Base-by-base conservation (phyloP, 1,284 basidiomycete genomes). In the Boletus holoroseus region DNA sequence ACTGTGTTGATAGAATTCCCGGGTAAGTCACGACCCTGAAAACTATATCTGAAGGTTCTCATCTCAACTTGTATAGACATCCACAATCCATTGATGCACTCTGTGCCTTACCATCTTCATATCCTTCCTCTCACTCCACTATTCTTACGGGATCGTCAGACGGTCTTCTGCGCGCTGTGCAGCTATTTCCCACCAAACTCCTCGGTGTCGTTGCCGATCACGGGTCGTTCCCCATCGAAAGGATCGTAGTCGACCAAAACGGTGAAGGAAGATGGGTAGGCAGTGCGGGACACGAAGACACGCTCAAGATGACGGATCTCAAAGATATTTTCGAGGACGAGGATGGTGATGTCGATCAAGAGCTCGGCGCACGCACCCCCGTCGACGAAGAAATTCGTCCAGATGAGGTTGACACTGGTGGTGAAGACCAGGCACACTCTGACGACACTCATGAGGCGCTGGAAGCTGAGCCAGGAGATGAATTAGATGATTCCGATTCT, bases 91-190 rank as follows among this genome's bases (percentile, higher is more conserved):
- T 94, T 40, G 92, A 94, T 62, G 83, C 91, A 3, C 75, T 94
- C 16, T 90, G 88, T 57, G 68, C 79, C 40, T 68, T 96, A 11
- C 86, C 89, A 3, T 70, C 77, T 11, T 76, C 77, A n/a, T 77
- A 82, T 56, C 75, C 83, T 13, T 78, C 86, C 55, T 74, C 82
- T 11, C 70, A 80, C 22, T 82, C 81, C 48, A 91, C 89, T 1
- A 79, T 97, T 49, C 79, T 95, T 2, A 94, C 94, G 0, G 94
- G 94, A 3, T 94, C 91, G 0, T 93, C 92, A 4, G 94, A 98
- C 66, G 94, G 94, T 0, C 78, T 94, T 60, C 76, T 98, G 32
- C 82, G 94, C 40, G 91, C 91, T 27, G 88, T 97, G 2, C 85
- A 95, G 65, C 76, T 97, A 32, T 77, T 94, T 48, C 94, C 94